phyloP scores from a whole-genome alignment of 2,329 filamentous ascomycete species.

The Cadophora malorum region DNA sequence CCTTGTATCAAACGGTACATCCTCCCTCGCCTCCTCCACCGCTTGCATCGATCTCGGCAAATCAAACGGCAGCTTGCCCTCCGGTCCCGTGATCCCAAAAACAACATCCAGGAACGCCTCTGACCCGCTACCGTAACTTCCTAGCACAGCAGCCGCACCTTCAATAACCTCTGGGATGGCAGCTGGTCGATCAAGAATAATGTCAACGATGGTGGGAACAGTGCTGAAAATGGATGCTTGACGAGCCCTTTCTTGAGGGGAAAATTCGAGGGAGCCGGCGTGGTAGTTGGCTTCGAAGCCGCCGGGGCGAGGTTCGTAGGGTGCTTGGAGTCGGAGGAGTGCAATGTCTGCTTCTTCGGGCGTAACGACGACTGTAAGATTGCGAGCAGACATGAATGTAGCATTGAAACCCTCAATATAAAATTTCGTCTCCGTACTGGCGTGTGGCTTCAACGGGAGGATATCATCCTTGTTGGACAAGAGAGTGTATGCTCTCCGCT shows the following conservation, averaged over 20 bases:
- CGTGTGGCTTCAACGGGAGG: neutral
- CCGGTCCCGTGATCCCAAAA: neutral
- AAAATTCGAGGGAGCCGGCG: neutral
- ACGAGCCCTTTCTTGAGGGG: neutral
- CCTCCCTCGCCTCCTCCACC: neutral
- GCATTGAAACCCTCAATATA: conserved; percentile 1
- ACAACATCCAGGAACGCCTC: conserved; percentile 6
- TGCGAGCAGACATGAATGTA: neutral
- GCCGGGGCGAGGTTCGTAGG: neutral
- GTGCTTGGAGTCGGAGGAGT: conserved; percentile 5
- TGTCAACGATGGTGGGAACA: neutral
- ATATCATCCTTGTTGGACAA: neutral
- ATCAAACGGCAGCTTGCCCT: conserved; percentile 12
- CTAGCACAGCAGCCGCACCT: neutral
- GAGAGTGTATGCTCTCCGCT: conserved; percentile 3
- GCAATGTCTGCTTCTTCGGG: conserved; percentile 5
- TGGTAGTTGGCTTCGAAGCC: neutral
- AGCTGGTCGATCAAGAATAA: conserved; percentile 1
- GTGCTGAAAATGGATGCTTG: neutral
- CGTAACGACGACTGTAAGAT: neutral
- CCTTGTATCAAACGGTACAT: conserved; percentile 2
- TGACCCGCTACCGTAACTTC: neutral
- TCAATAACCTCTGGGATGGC: neutral
- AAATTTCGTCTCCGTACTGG: neutral
- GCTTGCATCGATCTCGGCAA: neutral